Conservation (phyloP, 306 rosid species). For the Heteromeles arbutifolia region DNA sequence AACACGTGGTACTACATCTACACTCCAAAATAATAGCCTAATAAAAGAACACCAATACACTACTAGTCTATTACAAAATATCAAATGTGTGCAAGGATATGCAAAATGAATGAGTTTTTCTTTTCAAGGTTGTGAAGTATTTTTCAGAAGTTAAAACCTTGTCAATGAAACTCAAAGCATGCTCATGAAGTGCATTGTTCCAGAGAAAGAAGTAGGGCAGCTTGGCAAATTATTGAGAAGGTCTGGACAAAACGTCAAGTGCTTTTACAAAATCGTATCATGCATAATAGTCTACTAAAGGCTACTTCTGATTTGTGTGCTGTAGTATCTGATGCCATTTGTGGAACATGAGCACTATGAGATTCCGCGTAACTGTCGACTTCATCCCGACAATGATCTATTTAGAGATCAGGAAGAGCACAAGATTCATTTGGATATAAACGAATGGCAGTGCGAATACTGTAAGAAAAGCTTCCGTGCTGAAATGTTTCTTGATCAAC, state of each 20-base stretch:
- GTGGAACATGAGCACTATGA: slow-evolving; percentile 58
- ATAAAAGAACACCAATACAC: too few relatives aligned
- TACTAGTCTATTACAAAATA: too few relatives aligned
- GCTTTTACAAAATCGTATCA: neutral
- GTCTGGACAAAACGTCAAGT: slow-evolving; percentile 22
- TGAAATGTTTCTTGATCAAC: slow-evolving; percentile 85
- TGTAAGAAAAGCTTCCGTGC: slow-evolving; percentile 90
- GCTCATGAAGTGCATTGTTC: slow-evolving; percentile 73
- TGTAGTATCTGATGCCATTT: slow-evolving; percentile 84
- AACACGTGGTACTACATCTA: too few relatives aligned
- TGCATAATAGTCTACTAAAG: slow-evolving; percentile 17
- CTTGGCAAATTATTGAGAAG: slow-evolving; percentile 70
- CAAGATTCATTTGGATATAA: slow-evolving; percentile 55
- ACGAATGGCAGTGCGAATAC: slow-evolving; percentile 92
- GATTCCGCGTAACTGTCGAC: slow-evolving; percentile 61
- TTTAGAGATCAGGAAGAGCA: slow-evolving; percentile 88
- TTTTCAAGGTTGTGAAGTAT: too few relatives aligned
- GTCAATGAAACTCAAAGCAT: slow-evolving; percentile 6
- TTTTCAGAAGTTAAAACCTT: too few relatives aligned
- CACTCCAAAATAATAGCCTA: too few relatives aligned
- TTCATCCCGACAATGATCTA: slow-evolving; percentile 75
- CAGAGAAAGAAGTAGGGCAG: slow-evolving; percentile 80
- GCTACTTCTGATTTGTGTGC: slow-evolving; percentile 12
- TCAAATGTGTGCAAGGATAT: too few relatives aligned
- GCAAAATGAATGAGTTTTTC: too few relatives aligned